phyloP scores from a whole-genome alignment of 768 basidiomycete species.

The Xerocomus brunneocitrinus region DNA sequence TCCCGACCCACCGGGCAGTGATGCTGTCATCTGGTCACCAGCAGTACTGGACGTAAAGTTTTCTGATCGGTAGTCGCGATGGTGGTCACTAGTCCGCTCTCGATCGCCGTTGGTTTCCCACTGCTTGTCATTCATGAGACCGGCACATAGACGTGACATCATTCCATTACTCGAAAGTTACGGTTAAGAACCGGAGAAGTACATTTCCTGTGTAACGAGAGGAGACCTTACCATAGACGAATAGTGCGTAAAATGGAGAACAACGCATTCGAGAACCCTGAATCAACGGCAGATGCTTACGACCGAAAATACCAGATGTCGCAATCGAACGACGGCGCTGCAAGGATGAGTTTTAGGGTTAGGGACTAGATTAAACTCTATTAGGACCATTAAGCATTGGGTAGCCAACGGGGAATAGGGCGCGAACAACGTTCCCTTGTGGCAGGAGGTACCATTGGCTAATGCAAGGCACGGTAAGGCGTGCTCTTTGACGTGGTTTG shows the following conservation, averaged over 20 bases:
- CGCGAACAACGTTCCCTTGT: background rate
- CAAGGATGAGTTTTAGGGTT: background rate
- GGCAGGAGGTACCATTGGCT: background rate
- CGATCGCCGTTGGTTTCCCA: background rate
- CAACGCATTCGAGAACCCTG: background rate
- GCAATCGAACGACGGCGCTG: background rate
- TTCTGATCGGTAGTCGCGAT: background rate
- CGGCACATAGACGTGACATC: background rate
- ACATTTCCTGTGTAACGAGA: background rate
- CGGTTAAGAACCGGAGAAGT: background rate
- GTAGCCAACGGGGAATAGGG: background rate
- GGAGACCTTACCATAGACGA: background rate
- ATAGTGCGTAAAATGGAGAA: background rate
- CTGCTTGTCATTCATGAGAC: background rate
- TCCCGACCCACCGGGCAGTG: background rate
- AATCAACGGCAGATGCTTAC: background rate
- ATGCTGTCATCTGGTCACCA: background rate
- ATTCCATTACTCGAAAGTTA: background rate
- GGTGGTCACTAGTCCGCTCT: background rate
- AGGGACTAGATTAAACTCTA: constrained; percentile 2
- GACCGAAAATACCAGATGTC: background rate
- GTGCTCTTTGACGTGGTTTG: background rate
- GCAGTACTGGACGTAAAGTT: background rate
- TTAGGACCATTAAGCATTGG: constrained; percentile 16
- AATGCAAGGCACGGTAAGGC: background rate